These are phyloP conservation scores for Prunus armeniaca DNA, from an alignment of 306 rosid species.

Conservation along the genomic window DNA sequence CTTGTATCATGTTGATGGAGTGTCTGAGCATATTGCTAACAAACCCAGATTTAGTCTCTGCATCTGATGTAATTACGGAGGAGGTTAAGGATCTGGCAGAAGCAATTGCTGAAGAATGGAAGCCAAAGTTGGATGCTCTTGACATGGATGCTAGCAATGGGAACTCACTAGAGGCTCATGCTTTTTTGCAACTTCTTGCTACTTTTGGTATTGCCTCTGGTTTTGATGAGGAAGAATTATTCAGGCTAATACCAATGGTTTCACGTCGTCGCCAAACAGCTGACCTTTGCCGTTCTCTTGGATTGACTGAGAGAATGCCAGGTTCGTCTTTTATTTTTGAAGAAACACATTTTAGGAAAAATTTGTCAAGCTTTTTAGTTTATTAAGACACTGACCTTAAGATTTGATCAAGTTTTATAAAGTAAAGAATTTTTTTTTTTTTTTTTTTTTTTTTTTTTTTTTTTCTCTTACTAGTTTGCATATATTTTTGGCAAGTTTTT, in stretches of 20 bases:
- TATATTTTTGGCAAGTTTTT: neutral
- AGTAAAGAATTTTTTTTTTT: no score
- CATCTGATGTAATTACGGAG: constrained; percentile 57
- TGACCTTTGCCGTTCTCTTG: constrained; percentile 93
- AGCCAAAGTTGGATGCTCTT: constrained; percentile 82
- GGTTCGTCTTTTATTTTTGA: constrained; percentile 41
- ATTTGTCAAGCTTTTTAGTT: neutral
- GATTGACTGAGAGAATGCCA: constrained; percentile 90
- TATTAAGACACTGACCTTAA: neutral
- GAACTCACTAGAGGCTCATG: constrained; percentile 97
- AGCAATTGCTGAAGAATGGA: constrained; percentile 84
- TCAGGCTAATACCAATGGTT: constrained; percentile 86
- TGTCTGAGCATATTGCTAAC: constrained; percentile 71
- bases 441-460: no score
- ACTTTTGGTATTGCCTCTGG: constrained; percentile 82
- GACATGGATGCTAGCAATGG: constrained; percentile 96
- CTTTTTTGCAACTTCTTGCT: constrained; percentile 91
- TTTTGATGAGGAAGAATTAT: constrained; percentile 72
- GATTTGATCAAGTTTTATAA: neutral
- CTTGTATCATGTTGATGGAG: constrained; percentile 98
- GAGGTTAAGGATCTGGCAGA: constrained; percentile 71
- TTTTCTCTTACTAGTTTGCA: neutral
- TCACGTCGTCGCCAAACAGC: constrained; percentile 98
- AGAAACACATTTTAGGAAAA: neutral
- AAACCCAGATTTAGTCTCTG: constrained; percentile 37